Evolutionary conservation across 2,329 filamentous ascomycete genomes (phyloP), one percentile per base, ranked within the genome.

Genomic region (Hansfordia pulvinata): DNA sequence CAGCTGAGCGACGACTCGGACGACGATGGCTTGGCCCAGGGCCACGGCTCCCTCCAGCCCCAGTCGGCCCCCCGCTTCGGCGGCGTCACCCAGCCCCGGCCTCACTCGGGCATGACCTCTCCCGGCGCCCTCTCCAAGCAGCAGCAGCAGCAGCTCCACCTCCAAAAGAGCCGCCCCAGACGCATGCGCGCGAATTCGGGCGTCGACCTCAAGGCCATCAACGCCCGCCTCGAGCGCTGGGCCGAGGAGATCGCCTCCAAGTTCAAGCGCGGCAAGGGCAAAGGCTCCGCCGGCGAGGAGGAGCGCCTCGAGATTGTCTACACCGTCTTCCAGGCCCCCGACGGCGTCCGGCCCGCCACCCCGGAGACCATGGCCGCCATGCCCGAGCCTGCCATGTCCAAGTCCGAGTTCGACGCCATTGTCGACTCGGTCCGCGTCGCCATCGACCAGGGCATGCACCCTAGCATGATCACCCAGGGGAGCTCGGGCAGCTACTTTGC

Each of bases 401-500:
- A 74, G 47, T 60, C 68, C 17, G 73, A 94, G 43, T 98, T 96
- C 43, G 86, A 96, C 30, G 69, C 75, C 20, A 73, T 92, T 18
- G 78, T 96, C 10, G 82, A 93, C 42, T 92, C 84, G 44, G 88
- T 98, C n/a, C 67, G 80, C 36, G 57, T 74, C 17, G 90, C 90
- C 19, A 98, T 98, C 39, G 76, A 86, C 44, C 73, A 92, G 49
- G 86, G 84, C 20, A 71, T 88, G 26, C 90, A 98, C 49, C 90
- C 90, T 4, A 86, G 82, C 43, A 81, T 98, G 73, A 98, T 98
- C 39, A 77, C 86, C 0, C 90, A 98, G 50, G 90, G 90, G 20
- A 96, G 88, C 54, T 96, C 90, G 3, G 90, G 90, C 25, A 94
- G 86, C 52, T 98, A 98, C 58, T 98, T 98, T 64, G 90, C 90